Evolutionary conservation across 2,329 filamentous ascomycete genomes (phyloP).

Genomic region (Drechslerella dactyloides): DNA sequence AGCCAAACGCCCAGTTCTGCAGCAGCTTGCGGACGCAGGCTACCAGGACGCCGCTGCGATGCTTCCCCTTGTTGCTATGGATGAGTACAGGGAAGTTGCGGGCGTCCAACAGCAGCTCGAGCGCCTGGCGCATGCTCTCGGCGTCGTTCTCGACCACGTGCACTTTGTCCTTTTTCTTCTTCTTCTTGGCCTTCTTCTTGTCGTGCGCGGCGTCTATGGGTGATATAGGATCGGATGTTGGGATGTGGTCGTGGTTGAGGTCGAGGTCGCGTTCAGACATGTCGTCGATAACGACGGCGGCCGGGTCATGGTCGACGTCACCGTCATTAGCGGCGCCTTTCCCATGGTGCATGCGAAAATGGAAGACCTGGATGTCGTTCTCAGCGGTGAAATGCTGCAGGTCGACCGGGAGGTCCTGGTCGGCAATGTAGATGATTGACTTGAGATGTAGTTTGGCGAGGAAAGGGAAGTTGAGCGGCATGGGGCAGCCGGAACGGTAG

Average conservation of each 20-base stretch:
- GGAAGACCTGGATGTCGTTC: slow-evolving; percentile 49
- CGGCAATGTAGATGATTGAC: slow-evolving; percentile 54
- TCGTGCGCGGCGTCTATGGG: slow-evolving; percentile 2
- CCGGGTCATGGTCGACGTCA: slow-evolving; percentile 4
- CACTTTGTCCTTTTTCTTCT: slow-evolving; percentile 26
- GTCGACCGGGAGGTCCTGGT: slow-evolving; percentile 52
- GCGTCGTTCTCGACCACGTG: slow-evolving; percentile 52
- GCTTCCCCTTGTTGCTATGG: slow-evolving; percentile 55
- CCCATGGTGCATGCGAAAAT: slow-evolving; percentile 42
- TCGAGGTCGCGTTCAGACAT: not conserved
- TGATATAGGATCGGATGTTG: not conserved
- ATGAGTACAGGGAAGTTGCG: slow-evolving; percentile 54
- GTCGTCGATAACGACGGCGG: not conserved
- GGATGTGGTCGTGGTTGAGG: not conserved
- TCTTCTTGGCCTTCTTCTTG: slow-evolving; percentile 13
- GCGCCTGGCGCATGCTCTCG: slow-evolving; percentile 46
- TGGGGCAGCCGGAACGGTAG: slow-evolving; percentile 54
- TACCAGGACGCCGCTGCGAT: slow-evolving; percentile 54
- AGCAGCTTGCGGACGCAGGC: slow-evolving; percentile 54
- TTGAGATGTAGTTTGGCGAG: slow-evolving; percentile 52
- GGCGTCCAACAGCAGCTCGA: slow-evolving; percentile 52
- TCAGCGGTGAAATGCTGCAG: slow-evolving; percentile 49
- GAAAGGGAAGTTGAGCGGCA: slow-evolving; percentile 54
- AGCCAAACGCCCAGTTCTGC: slow-evolving; percentile 54
- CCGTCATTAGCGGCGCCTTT: slow-evolving; percentile 13